Percentiles rank a stretch among this genome's conserved stretches.
These are phyloP conservation scores for Colletotrichum sp. DNA, from an alignment of 2,329 filamentous ascomycete species.

Conservation along the genomic window DNA sequence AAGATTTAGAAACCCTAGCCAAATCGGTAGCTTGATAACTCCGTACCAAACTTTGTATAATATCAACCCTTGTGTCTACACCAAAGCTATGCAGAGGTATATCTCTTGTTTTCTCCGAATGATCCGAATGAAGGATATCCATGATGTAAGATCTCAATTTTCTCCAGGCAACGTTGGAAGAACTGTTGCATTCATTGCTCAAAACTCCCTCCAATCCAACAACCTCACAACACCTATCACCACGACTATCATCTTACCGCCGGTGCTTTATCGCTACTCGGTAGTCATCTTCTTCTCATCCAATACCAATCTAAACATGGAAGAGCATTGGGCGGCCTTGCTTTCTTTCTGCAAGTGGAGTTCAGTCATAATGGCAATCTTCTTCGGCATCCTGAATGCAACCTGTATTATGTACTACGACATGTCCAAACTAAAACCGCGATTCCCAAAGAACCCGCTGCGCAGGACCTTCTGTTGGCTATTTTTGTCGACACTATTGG, in stretches of 20 bases:
- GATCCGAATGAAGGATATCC: fast-evolving
- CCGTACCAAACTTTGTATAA: fast-evolving
- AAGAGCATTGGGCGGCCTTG: not conserved
- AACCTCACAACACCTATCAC: not conserved
- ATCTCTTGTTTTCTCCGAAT: not conserved
- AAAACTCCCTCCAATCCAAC: not conserved
- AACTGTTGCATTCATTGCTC: not conserved
- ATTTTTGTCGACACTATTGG: not conserved
- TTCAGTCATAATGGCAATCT: not conserved
- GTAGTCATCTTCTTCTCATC: not conserved
- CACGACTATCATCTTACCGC: not conserved
- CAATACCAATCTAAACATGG: not conserved
- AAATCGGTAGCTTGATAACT: not conserved
- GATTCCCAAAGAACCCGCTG: not conserved
- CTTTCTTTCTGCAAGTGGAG: not conserved
- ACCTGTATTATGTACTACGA: not conserved
- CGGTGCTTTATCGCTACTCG: not conserved
- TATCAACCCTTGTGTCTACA: not conserved
- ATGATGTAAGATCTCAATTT: fast-evolving
- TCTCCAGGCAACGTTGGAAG: not conserved
- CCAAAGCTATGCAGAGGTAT: fast-evolving
- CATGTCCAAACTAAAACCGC: not conserved
- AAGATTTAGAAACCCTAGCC: not conserved
- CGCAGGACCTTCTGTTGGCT: not conserved
- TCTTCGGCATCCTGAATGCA: fast-evolving